A percentile compares a stretch with the other conserved stretches of the same genome.
These are phyloP conservation scores for Phytophthora rubi DNA, from an alignment of 352 stramenopile genomes.

Conservation along the genomic window DNA sequence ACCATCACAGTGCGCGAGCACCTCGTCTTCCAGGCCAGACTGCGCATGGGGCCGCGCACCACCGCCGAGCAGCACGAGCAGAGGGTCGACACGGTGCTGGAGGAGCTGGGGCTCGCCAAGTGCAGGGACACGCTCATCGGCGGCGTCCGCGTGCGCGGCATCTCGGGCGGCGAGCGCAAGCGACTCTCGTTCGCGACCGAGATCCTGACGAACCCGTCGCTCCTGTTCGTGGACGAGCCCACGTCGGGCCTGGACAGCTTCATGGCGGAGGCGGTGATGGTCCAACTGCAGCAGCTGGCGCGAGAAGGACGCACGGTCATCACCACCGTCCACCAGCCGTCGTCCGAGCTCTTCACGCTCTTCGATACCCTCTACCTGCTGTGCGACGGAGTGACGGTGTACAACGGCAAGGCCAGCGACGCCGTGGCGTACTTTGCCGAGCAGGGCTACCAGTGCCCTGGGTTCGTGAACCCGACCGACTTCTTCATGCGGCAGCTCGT, in stretches of 20 bases:
- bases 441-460: conserved; percentile 39
- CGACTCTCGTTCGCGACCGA: conserved; percentile 83
- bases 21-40: conserved; percentile 73
- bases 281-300: conserved; percentile 67
- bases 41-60: conserved; percentile 53
- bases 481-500: conserved; percentile 55
- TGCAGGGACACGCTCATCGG: conserved; percentile 59
- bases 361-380: conserved; percentile 51
- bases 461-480: conserved; percentile 44
- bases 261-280: conserved; percentile 61
- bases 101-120: conserved; percentile 52
- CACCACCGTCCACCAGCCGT: conserved; percentile 86
- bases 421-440: conserved; percentile 41
- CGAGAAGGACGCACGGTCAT: conserved; percentile 85
- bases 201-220: conserved; percentile 78
- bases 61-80: conserved; percentile 22
- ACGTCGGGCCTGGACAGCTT: conserved; percentile 68
- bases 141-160: conserved; percentile 44
- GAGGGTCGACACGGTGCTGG: conserved; percentile 48
- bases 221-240: conserved; percentile 89
- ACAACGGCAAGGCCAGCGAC: conserved; percentile 41
- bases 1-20: conserved; percentile 89
- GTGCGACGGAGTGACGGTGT: conserved; percentile 38
- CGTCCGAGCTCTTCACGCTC: conserved; percentile 46
- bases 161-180: conserved; percentile 81